Base-by-base conservation (phyloP, 192 early-diverging fungal species). In the Rhizoclosmatium sp. region DNA sequence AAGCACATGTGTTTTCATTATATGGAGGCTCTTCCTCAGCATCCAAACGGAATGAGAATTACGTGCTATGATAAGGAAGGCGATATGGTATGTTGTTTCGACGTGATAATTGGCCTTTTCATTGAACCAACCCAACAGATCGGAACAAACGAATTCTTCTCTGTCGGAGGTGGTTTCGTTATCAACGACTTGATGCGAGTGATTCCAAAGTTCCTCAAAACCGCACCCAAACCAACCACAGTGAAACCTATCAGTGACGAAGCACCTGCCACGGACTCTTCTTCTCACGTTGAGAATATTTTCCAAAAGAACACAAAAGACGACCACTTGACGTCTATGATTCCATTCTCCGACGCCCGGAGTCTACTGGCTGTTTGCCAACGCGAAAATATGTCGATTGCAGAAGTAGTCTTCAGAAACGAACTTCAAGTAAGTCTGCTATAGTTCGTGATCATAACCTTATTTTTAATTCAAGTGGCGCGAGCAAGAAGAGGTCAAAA, bases 1-100 rank as follows among this genome's bases (percentile, higher is more conserved):
- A 92, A 92, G 79, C 92, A 97, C 65, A 84, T 98, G 77, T 86
- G 94, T n/a, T 95, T 98, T 73, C 94, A 97, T 85, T 94, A 92
- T 75, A 91, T 90, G 74, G 91, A 96, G 77, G 90, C 92, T 4
- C 85, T 98, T 9, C 97, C 96, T 4, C 93, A 95, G 71, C 97
- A 98, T 81, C 95, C 96, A 5, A 98, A 98, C 82, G 97, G 97
- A 68, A 94, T 98, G 92, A 92, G 97, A 10, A 95, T 98, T 78
- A 93, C 94, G 45, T 94, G 93, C 19, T 96, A 93, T 81, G 92
- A 96, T 82, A 79, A 81, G 40, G 77, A 92, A n/a, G 94, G 93
- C 39, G 93, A 96, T 71, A 86, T 98, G 86, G 87, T 86, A 64
- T 2, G 44, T 0, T 42, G 12, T 31, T 12, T 31, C 31, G 31